Evolutionary conservation across 1,284 basidiomycete species (phyloP), one percentile per base, ranked within the genome.

Genomic region (Gomphus bonarii): DNA sequence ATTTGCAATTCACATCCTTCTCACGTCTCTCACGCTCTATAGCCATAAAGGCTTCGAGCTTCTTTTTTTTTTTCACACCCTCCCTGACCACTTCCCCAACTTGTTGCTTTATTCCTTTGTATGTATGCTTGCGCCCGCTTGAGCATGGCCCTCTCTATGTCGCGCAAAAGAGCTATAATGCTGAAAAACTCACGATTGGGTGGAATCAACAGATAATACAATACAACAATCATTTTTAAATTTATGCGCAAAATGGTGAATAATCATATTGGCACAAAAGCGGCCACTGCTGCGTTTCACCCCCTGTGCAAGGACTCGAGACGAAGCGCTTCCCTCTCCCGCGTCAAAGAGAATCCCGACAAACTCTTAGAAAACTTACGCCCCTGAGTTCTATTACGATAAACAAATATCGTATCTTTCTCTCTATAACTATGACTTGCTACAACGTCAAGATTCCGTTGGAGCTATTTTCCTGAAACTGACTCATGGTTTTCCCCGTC

Each of bases 191-290:
- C 55, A 68, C 66, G 61, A 59, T 68, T 28, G 66, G 66, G 10
- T 68, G 67, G 67, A 61, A 66, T 49, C 61, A 58, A 33, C 64
- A 68, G 38, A 59, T 68, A 59, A 66, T 67, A n/a, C 66, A 65
- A 48, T 65, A 66, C 47, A 63, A 62, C 31, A 61, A 64, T 6
- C 63, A 61, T 36, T 67, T 67, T 57, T 59, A n/a, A 61, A n/a
- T 58, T 58, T 30, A 65, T 65, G 63, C 62, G 67, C 10, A 64
- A 62, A 50, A 56, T 67, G n/a, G 47, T 68, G 11, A 51, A 40
- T n/a, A 16, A 16, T 16, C n/a, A n/a, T 7, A 40, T 40, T 18
- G 38, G 38, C 1, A 40, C 16, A 40, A 40, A 40, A 4, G 16
- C 38, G 14, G 38, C 38, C 38, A n/a, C n/a, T 8, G 8, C 38